These are phyloP conservation scores for Candida nemodendra DNA, from an alignment of 805 yeast genomes.

Conservation along the genomic window DNA sequence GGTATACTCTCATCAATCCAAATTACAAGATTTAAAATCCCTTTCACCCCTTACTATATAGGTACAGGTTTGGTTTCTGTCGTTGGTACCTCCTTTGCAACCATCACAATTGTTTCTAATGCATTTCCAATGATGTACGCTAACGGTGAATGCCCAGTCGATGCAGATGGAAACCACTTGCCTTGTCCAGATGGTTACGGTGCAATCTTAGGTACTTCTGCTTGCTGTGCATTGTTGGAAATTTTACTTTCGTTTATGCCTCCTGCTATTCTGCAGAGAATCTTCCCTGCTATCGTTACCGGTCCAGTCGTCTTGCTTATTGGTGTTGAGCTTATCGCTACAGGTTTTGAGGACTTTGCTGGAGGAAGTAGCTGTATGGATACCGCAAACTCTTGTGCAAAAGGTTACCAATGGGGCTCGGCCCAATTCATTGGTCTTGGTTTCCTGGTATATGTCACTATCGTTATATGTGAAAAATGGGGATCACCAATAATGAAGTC, in stretches of 20 bases:
- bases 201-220: conserved; percentile 78
- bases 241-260: conserved; percentile 75
- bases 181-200: conserved; percentile 94
- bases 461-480: conserved; percentile 76
- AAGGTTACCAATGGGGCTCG: conserved; percentile 69
- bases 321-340: conserved; percentile 64
- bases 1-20: conserved; percentile 72
- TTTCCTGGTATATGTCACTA: conserved; percentile 72
- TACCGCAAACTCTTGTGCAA: conserved; percentile 46
- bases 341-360: conserved; percentile 82
- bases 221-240: conserved; percentile 73
- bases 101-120: conserved; percentile 73
- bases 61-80: conserved; percentile 91
- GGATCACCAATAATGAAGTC: conserved; percentile 95
- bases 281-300: conserved; percentile 88
- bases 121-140: conserved; percentile 80
- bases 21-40: conserved; percentile 77
- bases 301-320: conserved; percentile 90
- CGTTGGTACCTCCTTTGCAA: conserved; percentile 89
- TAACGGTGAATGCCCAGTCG: conserved; percentile 64
- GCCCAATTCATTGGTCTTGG: conserved; percentile 88
- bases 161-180: conserved; percentile 59
- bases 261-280: conserved; percentile 60
- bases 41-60: conserved; percentile 67
- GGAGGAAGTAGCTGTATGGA: conserved; percentile 72